Base-by-base conservation (phyloP, 192 early-diverging fungal genomes). In the Coemansia sp. region DNA sequence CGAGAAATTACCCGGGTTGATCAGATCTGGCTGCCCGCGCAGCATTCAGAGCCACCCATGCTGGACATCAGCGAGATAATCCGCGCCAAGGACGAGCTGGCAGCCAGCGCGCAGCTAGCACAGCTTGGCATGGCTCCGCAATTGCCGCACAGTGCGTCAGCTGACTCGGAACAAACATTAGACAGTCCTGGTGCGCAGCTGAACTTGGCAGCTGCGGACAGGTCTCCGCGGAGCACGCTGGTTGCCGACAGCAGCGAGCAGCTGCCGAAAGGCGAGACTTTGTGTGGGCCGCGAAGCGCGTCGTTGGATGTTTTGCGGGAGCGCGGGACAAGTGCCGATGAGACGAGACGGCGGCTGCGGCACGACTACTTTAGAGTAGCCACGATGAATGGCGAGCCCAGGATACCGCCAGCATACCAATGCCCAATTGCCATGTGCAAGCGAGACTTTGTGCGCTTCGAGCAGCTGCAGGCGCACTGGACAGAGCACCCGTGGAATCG, bases 361-460 rank as follows among this genome's bases (percentile, higher is more conserved):
- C 66, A 61, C 43, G 68, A 71, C 61, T 71, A 71, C 39, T 71
- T 71, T 31, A 61, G 51, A 12, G 68, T 64, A 15, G 68, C 68
- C 26, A 64, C 68, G 0, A 71, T 71, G 56, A 60, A 71, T 40
- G 68, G 68, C 40, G 11, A 56, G 26, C 52, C 68, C 7, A 31
- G 51, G 2, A 64, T 71, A 6, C 61, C 44, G 2, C n/a, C 16
- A 4, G 14, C 32, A 7, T 71, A 71, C 53, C 39, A 41, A 4
- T 71, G 68, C 15, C 68, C 68, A 11, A 71, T 71, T 12, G 61
- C 68, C 6, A 20, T 64, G 42, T 71, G 68, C 21, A 40, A 38
- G 43, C 16, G 21, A 12, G 16, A 12, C 15, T 71, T 71, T 36
- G 56, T 3, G 36, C 53, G 37, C 23, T 71, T 71, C 23, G 68